Base-by-base conservation (phyloP, 2,329 filamentous ascomycete genomes). In the Colletotrichum lupini region DNA sequence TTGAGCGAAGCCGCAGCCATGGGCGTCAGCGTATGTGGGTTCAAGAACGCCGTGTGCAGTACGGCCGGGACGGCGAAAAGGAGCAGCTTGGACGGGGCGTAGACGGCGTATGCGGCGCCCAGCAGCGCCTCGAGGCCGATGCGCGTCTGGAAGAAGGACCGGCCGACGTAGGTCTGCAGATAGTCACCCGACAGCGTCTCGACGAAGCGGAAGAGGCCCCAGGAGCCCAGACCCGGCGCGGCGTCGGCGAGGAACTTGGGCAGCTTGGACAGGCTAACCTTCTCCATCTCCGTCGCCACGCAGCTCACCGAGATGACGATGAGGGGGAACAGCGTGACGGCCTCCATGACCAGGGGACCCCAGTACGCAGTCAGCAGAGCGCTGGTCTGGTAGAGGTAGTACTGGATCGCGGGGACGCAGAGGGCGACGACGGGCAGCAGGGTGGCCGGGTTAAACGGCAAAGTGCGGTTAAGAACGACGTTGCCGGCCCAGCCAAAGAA, bases 341-440 rank as follows among this genome's bases (percentile, higher is more conserved):
- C 80, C 80, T 98, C 95, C 0, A 93, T 95, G 67, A 94, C 80
- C 7, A 95, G 79, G 1, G 97, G 95, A 0, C 96, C 97, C 79
- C 89, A 89, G 8, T 88, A 84, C 19, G 92, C 91, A 0, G 94
- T 94, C 24, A 98, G 83, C 9, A 83, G 77, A 5, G 85, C 87
- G 82, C 94, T 97, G 79, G 89, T 85, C 67, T 87, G 85, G 79
- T 92, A 93, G n/a, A 97, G 82, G 58, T 92, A 87, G 79, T 89
- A 93, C 80, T 98, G 95, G 19, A 93, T 82, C 9, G 90, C 85
- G 1, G 95, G 95, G 28, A 94, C 90, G 84, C 91, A 95, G 73
- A 93, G 88, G 5, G 95, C 94, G 55, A 97, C 83, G 9, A 97
- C 83, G 4, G 95, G 93, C 6, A 97, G 85, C 74, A 93, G 83